Conservation (phyloP, 257 asterid species). For the Knoxia roxburghii region DNA sequence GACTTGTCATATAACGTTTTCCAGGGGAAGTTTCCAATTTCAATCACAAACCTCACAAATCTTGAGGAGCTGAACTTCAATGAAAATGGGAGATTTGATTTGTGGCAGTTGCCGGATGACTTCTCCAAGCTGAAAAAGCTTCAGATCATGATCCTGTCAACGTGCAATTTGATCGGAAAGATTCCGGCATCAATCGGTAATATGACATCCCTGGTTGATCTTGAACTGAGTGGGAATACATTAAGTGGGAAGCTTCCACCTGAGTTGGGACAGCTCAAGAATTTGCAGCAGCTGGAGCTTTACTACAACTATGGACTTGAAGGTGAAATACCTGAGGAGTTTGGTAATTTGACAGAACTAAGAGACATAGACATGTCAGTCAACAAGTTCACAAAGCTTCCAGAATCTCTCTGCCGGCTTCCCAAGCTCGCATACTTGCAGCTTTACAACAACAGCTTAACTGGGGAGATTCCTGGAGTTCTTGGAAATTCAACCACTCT, state of each 20-base stretch:
- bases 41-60: constrained; percentile 54
- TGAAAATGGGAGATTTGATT: constrained; percentile 38
- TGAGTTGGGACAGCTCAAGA: constrained; percentile 50
- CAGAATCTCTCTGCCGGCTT: constrained; percentile 57
- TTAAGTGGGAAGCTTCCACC: constrained; percentile 56
- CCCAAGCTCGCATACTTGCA: constrained; percentile 62
- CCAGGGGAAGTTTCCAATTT: constrained; percentile 63
- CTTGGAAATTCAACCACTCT: constrained; percentile 60
- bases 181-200: constrained; percentile 51
- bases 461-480: constrained; percentile 58
- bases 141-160: constrained; percentile 39
- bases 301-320: constrained; percentile 65
- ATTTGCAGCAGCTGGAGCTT: constrained; percentile 68
- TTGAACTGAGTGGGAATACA: constrained; percentile 67
- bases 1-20: constrained; percentile 65
- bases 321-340: constrained; percentile 70
- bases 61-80: constrained; percentile 59
- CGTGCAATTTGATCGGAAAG: constrained; percentile 57
- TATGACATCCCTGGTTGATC: constrained; percentile 70
- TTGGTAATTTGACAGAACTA: constrained; percentile 63
- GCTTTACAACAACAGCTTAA: constrained; percentile 62
- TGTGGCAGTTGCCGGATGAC: constrained; percentile 58
- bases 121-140: constrained; percentile 41
- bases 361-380: constrained; percentile 68
- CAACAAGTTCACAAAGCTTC: constrained; percentile 48